Evolutionary conservation across 495 filamentous ascomycete genomes (phyloP), one percentile per base, ranked within the genome.

Genomic region (Aspergillus incahuasiensis): DNA sequence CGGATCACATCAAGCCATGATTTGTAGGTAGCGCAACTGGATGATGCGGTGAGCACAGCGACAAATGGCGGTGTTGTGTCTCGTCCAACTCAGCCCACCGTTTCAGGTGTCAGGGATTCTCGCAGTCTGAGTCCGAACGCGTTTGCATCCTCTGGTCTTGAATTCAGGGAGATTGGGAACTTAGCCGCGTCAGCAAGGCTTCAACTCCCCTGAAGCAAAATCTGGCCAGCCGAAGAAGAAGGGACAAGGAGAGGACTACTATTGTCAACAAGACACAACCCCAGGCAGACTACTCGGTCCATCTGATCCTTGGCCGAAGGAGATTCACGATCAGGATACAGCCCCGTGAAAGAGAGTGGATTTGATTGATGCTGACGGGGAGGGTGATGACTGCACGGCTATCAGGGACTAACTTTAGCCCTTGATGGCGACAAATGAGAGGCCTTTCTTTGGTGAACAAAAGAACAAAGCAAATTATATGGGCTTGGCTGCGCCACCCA

Each of bases 41-140:
- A 35, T 12, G 52, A 59, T 59, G 66, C 65, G 41, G 68, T 68
- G 46, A 69, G 62, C 35, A 59, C 52, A 28, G 25, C 40, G 54
- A 46, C 39, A 57, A 59, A 55, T 57, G 42, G 61, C 56, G 58
- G 62, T 58, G 58, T 56, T 61, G 58, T 30, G 47, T 55, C 49
- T 48, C 43, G 42, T 41, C 46, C 54, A 50, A 50, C 47, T 28
- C 24, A 45, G 35, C 44, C 57, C 58, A 52, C 61, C 55, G 48
- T 63, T 63, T 63, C 63, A 63, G 52, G 56, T 56, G 46, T 43
- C 15, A 15, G 48, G 11, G 48, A 58, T 40, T 28, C 43, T 47
- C 39, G 50, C 40, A 47, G 49, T 38, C 50, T 49, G 22, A 58
- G 15, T 18, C 28, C 13, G 15, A 45, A 28, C 44, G 39, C 38